Base-by-base conservation (phyloP, 2,329 filamentous ascomycete species). In the Sporothrix brasiliensis region DNA sequence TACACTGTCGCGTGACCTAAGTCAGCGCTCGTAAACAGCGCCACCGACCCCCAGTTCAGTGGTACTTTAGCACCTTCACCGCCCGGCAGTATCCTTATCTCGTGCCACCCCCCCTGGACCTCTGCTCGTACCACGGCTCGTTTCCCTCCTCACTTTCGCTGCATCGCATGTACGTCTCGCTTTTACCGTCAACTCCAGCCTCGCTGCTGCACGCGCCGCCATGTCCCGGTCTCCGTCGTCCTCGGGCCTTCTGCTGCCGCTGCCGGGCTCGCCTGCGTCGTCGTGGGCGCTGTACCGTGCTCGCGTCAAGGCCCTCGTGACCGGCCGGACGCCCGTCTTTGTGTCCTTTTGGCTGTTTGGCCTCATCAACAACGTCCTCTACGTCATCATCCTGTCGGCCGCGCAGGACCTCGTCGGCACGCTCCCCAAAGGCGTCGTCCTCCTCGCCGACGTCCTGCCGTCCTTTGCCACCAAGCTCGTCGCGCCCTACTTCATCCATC, bases 311-410 rank as follows among this genome's bases (percentile, higher is more conserved):
- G 82, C 85, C 24, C 76, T 91, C 60, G 88, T 95, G 70, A 85
- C 85, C 41, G 89, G 89, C 71, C 86, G 89, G 63, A 85, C 86
- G 1, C 84, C 89, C 67, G 92, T 97, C 19, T 85, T 92, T 70
- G 77, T 89, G 67, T 92, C 94, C 39, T 98, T 98, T 77, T 98
- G 94, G 94, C 84, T 97, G 2, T 96, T 98, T 77, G 94, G 92
- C 68, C 83, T 95, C 21, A 95, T 98, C 79, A 98, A 99, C 81
- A 98, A 98, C 82, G 92, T 98, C 75, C 91, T 97, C 81, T 98
- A 97, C 81, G 94, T 98, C 70, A 92, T 98, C 79, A 95, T 98
- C 78, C 91, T 99, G 76, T 96, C 93, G 41, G 92, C 95, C 49
- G 95, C 95, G 3, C 91, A 97, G 76, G 95, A 99, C 77, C 91